A percentile compares a stretch with the other conserved stretches of the same genome.
Evolutionary conservation across 1,139 yeast genomes (phyloP).

Genomic region (Hyphopichia burtonii): DNA sequence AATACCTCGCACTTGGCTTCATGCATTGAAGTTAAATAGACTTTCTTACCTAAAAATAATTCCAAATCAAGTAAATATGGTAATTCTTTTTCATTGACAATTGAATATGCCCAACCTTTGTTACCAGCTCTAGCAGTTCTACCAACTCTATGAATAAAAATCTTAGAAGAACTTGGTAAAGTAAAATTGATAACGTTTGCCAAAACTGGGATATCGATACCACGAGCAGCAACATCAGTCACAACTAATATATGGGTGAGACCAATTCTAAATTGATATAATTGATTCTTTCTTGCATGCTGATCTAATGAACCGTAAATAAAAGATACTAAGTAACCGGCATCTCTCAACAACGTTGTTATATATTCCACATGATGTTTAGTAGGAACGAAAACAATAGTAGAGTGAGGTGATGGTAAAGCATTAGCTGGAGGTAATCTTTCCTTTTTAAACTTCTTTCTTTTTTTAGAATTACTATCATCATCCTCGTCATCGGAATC

Average conservation of each 20-base stretch:
- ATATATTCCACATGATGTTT: slow-evolving; percentile 96
- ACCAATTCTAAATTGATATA: slow-evolving; percentile 82
- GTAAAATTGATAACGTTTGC: slow-evolving; percentile 93
- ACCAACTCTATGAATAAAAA: slow-evolving; percentile 96
- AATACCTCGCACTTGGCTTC: slow-evolving; percentile 57
- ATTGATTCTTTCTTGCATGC: slow-evolving; percentile 87
- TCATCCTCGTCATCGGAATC: slow-evolving; percentile 45
- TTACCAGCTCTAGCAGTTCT: slow-evolving; percentile 99
- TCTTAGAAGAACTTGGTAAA: slow-evolving; percentile 88
- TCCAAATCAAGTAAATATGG: slow-evolving; percentile 92
- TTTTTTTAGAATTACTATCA: slow-evolving; percentile 23
- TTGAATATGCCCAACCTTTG: slow-evolving; percentile 95
- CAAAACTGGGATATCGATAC: slow-evolving; percentile 96
- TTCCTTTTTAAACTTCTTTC: slow-evolving; percentile 46
- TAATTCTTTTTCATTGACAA: slow-evolving; percentile 79
- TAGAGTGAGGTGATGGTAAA: slow-evolving; percentile 79
- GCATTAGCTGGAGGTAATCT: slow-evolving; percentile 77
- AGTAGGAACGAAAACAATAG: slow-evolving; percentile 93
- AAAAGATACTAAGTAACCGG: slow-evolving; percentile 85
- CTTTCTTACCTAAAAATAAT: slow-evolving; percentile 81
- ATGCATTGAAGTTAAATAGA: slow-evolving; percentile 67
- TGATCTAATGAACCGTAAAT: slow-evolving; percentile 96
- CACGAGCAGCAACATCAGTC: slow-evolving; percentile 99
- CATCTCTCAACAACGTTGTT: slow-evolving; percentile 61
- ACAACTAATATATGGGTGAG: slow-evolving; percentile 82